These are phyloP conservation scores for Peronospora tabacina DNA, from an alignment of 352 stramenopile species.

Conservation along the genomic window DNA sequence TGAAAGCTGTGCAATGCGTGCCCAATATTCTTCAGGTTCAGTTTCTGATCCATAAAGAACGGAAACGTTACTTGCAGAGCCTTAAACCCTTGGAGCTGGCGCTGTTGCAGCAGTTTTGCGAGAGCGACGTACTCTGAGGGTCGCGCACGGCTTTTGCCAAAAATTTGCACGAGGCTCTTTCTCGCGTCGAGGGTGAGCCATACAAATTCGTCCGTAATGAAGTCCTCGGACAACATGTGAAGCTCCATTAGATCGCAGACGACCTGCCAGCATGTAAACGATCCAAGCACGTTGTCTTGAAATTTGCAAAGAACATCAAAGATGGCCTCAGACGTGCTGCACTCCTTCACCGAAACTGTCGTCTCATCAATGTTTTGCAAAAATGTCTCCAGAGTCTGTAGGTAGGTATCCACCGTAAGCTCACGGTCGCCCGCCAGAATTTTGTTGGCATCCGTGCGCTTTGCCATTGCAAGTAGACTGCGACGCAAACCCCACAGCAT, in stretches of 20 bases:
- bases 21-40: constrained; percentile 78
- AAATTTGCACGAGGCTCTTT: constrained; percentile 77
- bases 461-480: constrained; percentile 43
- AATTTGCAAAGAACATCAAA: constrained; percentile 66
- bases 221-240: constrained; percentile 50
- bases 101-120: constrained; percentile 59
- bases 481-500: neutral
- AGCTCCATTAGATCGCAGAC: constrained; percentile 74
- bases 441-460: constrained; percentile 40
- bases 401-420: constrained; percentile 44
- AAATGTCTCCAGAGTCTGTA: constrained; percentile 66
- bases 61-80: constrained; percentile 73
- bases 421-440: constrained; percentile 55
- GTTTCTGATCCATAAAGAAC: constrained; percentile 71
- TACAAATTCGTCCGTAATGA: constrained; percentile 62
- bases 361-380: constrained; percentile 51
- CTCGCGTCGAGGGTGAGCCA: constrained; percentile 74
- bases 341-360: constrained; percentile 49
- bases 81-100: constrained; percentile 73
- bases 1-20: constrained; percentile 77
- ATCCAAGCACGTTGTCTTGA: constrained; percentile 62
- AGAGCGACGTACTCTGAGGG: constrained; percentile 61
- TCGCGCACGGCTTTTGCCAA: constrained; percentile 66
- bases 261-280: constrained; percentile 83
- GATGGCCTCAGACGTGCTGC: constrained; percentile 37